Conservation (phyloP, 352 stramenopile genomes). For the Globisporangium camurandrum region DNA sequence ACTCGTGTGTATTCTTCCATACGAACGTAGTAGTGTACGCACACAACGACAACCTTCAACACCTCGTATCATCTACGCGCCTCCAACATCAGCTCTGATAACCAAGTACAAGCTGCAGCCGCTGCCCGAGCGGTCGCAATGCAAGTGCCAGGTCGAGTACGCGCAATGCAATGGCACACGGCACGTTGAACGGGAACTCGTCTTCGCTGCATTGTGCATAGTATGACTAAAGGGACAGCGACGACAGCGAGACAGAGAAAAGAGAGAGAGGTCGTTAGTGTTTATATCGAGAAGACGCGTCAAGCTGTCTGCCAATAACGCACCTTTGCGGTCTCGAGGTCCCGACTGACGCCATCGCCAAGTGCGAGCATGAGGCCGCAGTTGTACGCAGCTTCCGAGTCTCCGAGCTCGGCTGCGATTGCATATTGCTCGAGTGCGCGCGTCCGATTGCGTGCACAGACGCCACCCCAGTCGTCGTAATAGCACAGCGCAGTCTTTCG, state of each 20-base stretch:
- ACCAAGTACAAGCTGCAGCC: background rate
- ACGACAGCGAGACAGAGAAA: background rate
- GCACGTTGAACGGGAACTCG: constrained; percentile 54
- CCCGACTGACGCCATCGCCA: constrained; percentile 31
- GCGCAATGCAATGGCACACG: constrained; percentile 35
- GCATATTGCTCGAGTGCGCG: constrained; percentile 46
- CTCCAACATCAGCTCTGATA: constrained; percentile 7
- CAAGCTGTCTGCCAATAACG: constrained; percentile 2
- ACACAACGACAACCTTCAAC: no score
- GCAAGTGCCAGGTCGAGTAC: constrained; percentile 20
- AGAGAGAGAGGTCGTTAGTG: background rate
- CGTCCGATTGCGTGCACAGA: constrained; percentile 45
- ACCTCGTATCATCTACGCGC: no score
- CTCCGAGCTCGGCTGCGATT: constrained; percentile 38
- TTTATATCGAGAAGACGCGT: no score
- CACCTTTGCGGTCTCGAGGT: constrained; percentile 33
- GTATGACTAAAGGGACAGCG: constrained; percentile 15
- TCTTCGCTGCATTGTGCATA: constrained; percentile 42
- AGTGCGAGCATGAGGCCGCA: constrained; percentile 49
- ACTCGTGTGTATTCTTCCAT: no score
- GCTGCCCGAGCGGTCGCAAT: constrained; percentile 4
- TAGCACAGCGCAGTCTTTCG: constrained; percentile 58
- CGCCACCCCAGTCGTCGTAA: constrained; percentile 49
- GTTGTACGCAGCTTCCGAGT: constrained; percentile 57
- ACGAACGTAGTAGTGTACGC: no score